Evolutionary conservation across 768 basidiomycete species (phyloP).

Genomic region (Inosperma sp.): DNA sequence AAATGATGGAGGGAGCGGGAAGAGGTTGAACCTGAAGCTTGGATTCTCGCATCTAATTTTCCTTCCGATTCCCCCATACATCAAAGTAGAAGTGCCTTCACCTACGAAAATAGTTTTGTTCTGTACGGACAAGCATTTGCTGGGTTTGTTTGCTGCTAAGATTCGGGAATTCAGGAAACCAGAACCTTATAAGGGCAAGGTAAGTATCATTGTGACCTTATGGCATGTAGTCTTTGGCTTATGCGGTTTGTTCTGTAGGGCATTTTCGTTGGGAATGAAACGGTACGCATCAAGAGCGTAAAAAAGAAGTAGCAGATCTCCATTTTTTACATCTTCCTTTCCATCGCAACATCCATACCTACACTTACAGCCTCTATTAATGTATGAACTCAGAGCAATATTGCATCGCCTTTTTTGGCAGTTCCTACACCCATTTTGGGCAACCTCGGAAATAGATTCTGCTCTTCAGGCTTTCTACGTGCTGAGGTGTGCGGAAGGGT

Average conservation of each 20-base stretch:
- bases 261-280: slow-evolving; percentile 91
- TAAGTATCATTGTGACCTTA: slow-evolving; percentile 35
- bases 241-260: slow-evolving; percentile 51
- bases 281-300: slow-evolving; percentile 83
- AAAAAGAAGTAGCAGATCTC: slow-evolving; percentile 99
- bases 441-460: too few species aligned
- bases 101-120: slow-evolving; percentile 80
- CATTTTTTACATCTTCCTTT: too few species aligned
- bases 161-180: slow-evolving; percentile 83
- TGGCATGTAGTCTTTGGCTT: slow-evolving; percentile 1
- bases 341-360: too few species aligned
- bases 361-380: too few species aligned
- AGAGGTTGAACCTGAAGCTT: slow-evolving; percentile 84
- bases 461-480: too few species aligned
- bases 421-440: too few species aligned
- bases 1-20: slow-evolving; percentile 51
- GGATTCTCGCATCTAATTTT: slow-evolving; percentile 87
- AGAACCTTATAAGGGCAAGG: slow-evolving; percentile 98
- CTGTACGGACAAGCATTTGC: slow-evolving; percentile 82
- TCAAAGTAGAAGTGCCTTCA: slow-evolving; percentile 73
- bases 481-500: too few species aligned
- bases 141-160: slow-evolving; percentile 86
- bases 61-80: slow-evolving; percentile 76
- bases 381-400: too few species aligned
- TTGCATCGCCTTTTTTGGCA: too few species aligned